These are phyloP conservation scores for Talaromyces ruber DNA, from an alignment of 495 filamentous ascomycete species.

Conservation along the genomic window DNA sequence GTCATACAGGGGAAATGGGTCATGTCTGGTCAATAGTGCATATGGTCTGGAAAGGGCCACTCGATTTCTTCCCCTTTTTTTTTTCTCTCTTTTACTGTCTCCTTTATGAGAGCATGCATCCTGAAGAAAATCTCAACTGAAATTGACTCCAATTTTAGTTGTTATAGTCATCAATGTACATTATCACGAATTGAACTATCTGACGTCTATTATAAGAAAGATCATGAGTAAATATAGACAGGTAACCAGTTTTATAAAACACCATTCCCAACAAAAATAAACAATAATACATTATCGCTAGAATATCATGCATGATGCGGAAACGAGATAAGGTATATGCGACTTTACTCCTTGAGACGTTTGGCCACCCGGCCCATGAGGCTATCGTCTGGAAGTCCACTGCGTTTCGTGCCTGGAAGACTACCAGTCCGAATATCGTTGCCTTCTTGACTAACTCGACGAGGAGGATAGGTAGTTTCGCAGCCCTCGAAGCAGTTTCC, in stretches of 20 bases:
- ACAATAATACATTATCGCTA: background rate
- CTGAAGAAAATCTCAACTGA: background rate
- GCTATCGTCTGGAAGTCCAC: conserved; percentile 77
- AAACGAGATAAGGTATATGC: background rate
- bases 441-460: conserved; percentile 86
- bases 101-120: background rate
- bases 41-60: background rate
- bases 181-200: background rate
- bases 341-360: conserved; percentile 33
- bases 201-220: background rate
- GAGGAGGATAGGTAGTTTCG: conserved; percentile 78
- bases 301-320: background rate
- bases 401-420: conserved; percentile 85
- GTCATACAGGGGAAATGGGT: background rate
- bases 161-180: background rate
- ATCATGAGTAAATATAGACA: background rate
- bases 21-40: background rate
- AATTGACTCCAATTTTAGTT: background rate
- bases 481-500: conserved; percentile 87
- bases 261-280: background rate
- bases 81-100: background rate
- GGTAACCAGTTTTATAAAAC: background rate
- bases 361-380: conserved; percentile 42
- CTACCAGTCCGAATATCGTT: conserved; percentile 87
- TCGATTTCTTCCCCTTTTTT: background rate